A percentile compares a stretch with the other conserved stretches of the same genome.
These are phyloP conservation scores for Glycine soja DNA, from an alignment of 306 rosid genomes.

Conservation along the genomic window DNA sequence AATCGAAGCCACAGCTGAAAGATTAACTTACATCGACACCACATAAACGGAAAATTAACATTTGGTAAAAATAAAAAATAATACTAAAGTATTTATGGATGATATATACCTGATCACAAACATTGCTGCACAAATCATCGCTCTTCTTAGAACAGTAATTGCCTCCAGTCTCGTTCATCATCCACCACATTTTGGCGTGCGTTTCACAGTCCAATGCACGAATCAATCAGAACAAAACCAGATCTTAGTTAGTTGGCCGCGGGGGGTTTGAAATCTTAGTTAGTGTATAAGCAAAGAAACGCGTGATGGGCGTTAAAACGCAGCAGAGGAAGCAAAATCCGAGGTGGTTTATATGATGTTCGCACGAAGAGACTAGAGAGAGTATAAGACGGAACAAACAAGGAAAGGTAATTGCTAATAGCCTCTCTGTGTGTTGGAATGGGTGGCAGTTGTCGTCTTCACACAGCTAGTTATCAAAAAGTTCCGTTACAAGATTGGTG, in stretches of 20 bases:
- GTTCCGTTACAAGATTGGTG: slow-evolving; percentile 39
- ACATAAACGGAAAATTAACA: background rate
- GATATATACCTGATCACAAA: slow-evolving; percentile 89
- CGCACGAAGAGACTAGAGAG: no score
- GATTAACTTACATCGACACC: background rate
- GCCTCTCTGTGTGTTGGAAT: slow-evolving; percentile 51
- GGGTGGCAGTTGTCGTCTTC: background rate
- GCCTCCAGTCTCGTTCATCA: slow-evolving; percentile 85
- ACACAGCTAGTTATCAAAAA: background rate
- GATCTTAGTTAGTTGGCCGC: slow-evolving; percentile 15
- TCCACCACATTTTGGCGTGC: slow-evolving; percentile 82
- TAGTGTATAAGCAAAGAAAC: slow-evolving; percentile 26
- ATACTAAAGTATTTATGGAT: background rate
- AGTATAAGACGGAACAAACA: background rate
- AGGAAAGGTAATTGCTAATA: background rate
- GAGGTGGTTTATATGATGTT: no score
- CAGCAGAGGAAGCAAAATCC: no score
- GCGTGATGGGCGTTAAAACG: background rate
- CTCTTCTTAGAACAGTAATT: slow-evolving; percentile 83
- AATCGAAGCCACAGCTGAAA: background rate
- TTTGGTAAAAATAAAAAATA: no score
- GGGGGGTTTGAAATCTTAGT: background rate
- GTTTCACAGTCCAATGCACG: no score
- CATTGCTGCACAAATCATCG: slow-evolving; percentile 91
- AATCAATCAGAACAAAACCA: background rate